Base-by-base conservation (phyloP, 768 basidiomycete genomes). In the Suillus weaverae region DNA sequence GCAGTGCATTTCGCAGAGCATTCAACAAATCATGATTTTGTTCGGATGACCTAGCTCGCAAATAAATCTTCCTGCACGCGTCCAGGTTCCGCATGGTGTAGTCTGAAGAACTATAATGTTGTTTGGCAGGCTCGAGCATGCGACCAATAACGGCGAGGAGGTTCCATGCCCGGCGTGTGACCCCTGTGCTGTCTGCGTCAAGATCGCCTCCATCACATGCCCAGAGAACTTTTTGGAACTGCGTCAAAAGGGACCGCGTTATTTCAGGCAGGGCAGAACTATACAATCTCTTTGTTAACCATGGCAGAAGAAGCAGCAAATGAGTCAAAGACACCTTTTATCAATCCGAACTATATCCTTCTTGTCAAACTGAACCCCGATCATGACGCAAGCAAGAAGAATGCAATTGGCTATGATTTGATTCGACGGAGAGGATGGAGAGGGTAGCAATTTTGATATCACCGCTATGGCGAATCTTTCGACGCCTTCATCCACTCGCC, bases 81-180 rank as follows among this genome's bases (percentile, higher is more conserved):
- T 51, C 26, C 2, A 51, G 50, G 50, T 51, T 51, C 30, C 13
- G 46, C 22, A 48, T 14, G 22, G 5, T 5, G 46, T 26, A 1
- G 22, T 0, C 1, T 16, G 16, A 32, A 3, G 0, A 30, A 9
- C 1, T 9, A 30, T 30, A 48, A 13, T 16, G 8, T 1, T 7
- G 13, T 44, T 44, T 44, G 11, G 46, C 30, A 51, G 16, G 30
- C 30, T 51, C 50, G 8, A 51, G 16, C 5, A 30, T 18, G 7
- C 14, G 50, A 51, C 50, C 30, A 16, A 51, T 51, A 6, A 30
- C 16, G 3, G 9, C 0, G 8, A 51, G 16, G 50, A 51, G 50
- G 5, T 32, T 30, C 13, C 30, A 18, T 51, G 30, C 50, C 16
- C 50, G 26, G 16, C 30, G 14, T 30, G 26, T 14, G 1, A 16